Percentiles rank a stretch among this genome's conserved stretches.
Evolutionary conservation across 2,329 filamentous ascomycete species (phyloP).

Genomic region (Xylaria sp.): DNA sequence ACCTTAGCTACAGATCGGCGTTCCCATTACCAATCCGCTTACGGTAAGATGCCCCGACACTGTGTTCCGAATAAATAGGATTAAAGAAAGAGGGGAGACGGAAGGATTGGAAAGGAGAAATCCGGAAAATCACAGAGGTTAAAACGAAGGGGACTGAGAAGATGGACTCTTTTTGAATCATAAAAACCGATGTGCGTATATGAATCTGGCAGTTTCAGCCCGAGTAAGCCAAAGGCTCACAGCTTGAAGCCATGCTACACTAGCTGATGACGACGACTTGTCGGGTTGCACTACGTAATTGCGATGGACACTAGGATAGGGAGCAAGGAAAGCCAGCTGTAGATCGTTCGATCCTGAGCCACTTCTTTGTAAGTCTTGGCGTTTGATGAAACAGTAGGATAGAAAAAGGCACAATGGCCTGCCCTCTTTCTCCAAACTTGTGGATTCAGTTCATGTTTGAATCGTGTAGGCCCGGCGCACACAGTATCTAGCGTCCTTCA

Average conservation of each 20-base stretch:
- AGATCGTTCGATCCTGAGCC: slow-evolving; percentile 19
- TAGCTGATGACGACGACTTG: slow-evolving; percentile 5
- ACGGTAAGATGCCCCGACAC: slow-evolving; percentile 2
- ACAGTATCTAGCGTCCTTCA: background rate
- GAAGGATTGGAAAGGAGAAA: background rate
- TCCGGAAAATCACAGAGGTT: background rate
- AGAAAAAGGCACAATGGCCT: slow-evolving; percentile 2
- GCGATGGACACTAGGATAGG: background rate
- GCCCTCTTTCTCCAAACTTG: background rate
- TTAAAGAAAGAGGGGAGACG: background rate
- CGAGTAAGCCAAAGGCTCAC: no score
- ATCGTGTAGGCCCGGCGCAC: background rate
- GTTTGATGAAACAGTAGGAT: slow-evolving; percentile 9
- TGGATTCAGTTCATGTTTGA: background rate
- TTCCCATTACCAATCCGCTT: slow-evolving; percentile 18
- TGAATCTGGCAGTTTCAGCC: background rate
- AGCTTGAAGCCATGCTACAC: background rate
- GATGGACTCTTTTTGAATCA: background rate
- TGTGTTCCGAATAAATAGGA: background rate
- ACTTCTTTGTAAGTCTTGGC: slow-evolving; percentile 18
- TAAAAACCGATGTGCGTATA: background rate
- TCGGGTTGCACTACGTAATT: slow-evolving; percentile 1
- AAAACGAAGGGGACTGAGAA: background rate
- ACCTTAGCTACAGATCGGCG: background rate
- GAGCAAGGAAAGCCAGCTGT: slow-evolving; percentile 12